phyloP scores from a whole-genome alignment of 2,329 filamentous ascomycete genomes.

The Aquanectria penicillioides region DNA sequence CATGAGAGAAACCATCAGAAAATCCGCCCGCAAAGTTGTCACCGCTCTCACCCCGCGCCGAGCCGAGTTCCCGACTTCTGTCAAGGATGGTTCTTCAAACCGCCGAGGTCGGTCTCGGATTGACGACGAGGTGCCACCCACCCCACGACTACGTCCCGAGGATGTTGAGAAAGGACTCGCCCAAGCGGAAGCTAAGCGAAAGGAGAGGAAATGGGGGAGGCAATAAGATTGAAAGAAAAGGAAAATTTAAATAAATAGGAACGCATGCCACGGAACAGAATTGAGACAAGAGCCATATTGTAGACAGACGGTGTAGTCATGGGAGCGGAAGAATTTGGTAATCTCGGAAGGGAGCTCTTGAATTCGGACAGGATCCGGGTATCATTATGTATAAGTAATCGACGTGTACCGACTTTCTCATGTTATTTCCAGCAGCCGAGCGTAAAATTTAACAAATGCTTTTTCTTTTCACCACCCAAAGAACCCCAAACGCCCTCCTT shows the following conservation, averaged over 20 bases:
- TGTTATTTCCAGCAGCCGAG: conserved; percentile 36
- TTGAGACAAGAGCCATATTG: no score
- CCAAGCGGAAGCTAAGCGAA: conserved; percentile 49
- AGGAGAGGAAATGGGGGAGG: conserved; percentile 40
- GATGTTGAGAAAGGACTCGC: conserved; percentile 69
- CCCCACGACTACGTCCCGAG: conserved; percentile 61
- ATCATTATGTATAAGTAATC: conserved; percentile 44
- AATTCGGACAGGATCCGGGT: conserved; percentile 43
- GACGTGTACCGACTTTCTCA: conserved; percentile 36
- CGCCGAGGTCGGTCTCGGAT: conserved; percentile 56
- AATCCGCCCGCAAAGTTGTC: conserved; percentile 71
- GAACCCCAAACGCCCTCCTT: conserved; percentile 34
- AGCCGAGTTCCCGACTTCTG: conserved; percentile 67
- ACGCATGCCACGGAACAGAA: no score
- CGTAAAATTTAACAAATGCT: conserved; percentile 32
- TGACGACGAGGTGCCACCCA: conserved; percentile 67
- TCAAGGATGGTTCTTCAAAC: conserved; percentile 55
- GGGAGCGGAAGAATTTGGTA: conserved; percentile 32
- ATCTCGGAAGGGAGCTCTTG: conserved; percentile 24
- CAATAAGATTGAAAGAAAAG: no score
- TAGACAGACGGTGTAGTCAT: no score
- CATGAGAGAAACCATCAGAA: conserved; percentile 75
- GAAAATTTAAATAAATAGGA: no score
- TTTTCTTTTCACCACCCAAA: conserved; percentile 31
- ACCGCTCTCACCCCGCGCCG: conserved; percentile 71